A percentile compares a stretch with the other conserved stretches of the same genome.
Conservation (phyloP, 257 asterid genomes). For the Euphrasia confusa region DNA sequence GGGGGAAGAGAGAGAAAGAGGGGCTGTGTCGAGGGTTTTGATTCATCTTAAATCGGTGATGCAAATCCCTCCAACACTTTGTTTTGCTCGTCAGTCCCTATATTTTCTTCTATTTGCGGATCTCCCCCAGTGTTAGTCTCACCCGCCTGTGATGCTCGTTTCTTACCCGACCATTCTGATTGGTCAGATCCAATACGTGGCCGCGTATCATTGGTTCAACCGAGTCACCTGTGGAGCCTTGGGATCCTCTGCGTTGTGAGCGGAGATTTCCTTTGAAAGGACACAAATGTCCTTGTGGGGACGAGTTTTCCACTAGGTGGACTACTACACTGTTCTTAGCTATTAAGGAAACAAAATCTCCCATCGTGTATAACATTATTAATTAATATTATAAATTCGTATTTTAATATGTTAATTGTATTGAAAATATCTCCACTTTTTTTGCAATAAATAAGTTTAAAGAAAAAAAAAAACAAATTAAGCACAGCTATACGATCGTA, state of each 20-base stretch:
- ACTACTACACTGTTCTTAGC: neutral
- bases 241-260: neutral
- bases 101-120: conserved; percentile 22
- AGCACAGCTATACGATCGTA: no score
- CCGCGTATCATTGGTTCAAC: neutral
- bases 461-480: no score
- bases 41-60: conserved; percentile 30
- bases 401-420: no score
- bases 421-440: no score
- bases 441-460: no score
- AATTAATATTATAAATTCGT: no score
- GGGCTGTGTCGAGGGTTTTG: conserved; percentile 28
- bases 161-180: neutral
- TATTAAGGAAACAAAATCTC: neutral
- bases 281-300: neutral
- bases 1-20: conserved; percentile 33
- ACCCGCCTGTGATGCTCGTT: conserved; percentile 28
- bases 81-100: conserved; percentile 26
- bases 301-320: neutral
- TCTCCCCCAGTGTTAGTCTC: conserved; percentile 24
- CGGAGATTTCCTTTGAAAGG: neutral
- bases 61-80: conserved; percentile 31
- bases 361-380: neutral
- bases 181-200: neutral
- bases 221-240: neutral